A percentile compares a stretch with the other conserved stretches of the same genome.
Conservation (phyloP, 1,284 basidiomycete genomes). For the Fomitiporia mediterranea region DNA sequence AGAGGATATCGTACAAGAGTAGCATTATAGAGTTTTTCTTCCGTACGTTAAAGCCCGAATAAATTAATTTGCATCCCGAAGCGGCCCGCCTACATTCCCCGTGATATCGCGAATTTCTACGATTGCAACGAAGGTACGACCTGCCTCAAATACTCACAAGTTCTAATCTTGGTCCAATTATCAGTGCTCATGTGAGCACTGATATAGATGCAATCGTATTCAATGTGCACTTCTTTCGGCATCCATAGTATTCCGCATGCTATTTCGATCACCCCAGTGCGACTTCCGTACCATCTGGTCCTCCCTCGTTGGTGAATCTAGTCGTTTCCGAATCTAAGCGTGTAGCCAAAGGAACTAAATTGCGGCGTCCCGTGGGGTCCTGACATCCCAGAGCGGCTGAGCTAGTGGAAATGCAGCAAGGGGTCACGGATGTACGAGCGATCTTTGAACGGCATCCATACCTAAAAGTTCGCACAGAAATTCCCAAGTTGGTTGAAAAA, state of each 20-base stretch:
- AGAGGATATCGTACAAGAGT: constrained; percentile 83
- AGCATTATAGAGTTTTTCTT: constrained; percentile 23
- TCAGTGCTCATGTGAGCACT: neutral
- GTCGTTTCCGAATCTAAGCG: neutral
- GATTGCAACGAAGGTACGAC: neutral
- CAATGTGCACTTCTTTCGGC: neutral
- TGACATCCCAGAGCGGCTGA: neutral
- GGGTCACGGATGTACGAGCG: neutral
- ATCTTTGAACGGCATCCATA: neutral
- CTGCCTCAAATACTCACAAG: neutral
- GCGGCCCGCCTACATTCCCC: neutral
- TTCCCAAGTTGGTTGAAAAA: neutral
- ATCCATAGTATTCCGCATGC: neutral
- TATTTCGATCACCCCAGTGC: neutral
- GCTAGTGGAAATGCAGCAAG: neutral
- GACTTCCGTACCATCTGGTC: neutral
- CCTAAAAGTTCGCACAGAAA: neutral
- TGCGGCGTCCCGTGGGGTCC: neutral
- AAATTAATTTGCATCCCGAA: neutral
- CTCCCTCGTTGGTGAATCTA: neutral
- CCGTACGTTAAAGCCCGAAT: constrained; percentile 8
- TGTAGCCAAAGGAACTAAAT: neutral
- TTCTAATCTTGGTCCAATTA: neutral
- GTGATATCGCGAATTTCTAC: neutral
- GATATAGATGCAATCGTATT: neutral